A percentile compares a stretch with the other conserved stretches of the same genome.
Conservation (phyloP, 805 yeast species). For the Starmerella sirachaensis region DNA sequence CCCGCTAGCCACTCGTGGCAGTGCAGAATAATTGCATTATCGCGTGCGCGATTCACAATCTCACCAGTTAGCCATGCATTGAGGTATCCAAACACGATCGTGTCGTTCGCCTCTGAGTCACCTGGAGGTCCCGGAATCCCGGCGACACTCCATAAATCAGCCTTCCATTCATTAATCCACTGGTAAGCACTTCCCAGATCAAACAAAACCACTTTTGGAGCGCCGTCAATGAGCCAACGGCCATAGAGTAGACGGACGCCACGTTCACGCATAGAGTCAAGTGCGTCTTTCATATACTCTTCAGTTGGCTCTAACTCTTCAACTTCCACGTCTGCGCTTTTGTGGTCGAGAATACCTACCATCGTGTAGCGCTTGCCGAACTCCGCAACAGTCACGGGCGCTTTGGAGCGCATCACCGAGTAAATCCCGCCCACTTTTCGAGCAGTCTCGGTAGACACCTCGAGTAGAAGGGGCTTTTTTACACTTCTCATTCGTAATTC, state of each 20-base stretch:
- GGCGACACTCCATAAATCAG: constrained; percentile 80
- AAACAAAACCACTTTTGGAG: constrained; percentile 83
- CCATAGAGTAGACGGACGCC: constrained; percentile 82
- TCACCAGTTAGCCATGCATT: constrained; percentile 98
- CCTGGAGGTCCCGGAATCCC: constrained; percentile 90
- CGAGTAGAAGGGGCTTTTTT: constrained; percentile 75
- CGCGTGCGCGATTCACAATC: constrained; percentile 67
- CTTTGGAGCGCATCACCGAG: constrained; percentile 91
- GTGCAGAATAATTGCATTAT: constrained; percentile 83
- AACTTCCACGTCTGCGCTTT: constrained; percentile 62
- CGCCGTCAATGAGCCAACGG: constrained; percentile 95
- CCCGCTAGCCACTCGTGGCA: constrained; percentile 99
- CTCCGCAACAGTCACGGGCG: constrained; percentile 91
- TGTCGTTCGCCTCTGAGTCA: constrained; percentile 82
- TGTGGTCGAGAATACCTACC: constrained; percentile 73
- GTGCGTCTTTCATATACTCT: constrained; percentile 42
- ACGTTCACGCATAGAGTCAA: constrained; percentile 67
- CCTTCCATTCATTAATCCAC: constrained; percentile 81
- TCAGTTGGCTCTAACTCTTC: constrained; percentile 48
- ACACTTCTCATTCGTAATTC: constrained; percentile 75
- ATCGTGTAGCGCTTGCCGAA: constrained; percentile 76
- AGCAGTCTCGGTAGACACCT: constrained; percentile 95
- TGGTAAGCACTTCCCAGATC: constrained; percentile 65
- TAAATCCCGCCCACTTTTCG: constrained; percentile 96
- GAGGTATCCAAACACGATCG: constrained; percentile 79